Evolutionary conservation across 1,139 yeast genomes (phyloP).

Genomic region (Magnusiomyces magnusii): DNA sequence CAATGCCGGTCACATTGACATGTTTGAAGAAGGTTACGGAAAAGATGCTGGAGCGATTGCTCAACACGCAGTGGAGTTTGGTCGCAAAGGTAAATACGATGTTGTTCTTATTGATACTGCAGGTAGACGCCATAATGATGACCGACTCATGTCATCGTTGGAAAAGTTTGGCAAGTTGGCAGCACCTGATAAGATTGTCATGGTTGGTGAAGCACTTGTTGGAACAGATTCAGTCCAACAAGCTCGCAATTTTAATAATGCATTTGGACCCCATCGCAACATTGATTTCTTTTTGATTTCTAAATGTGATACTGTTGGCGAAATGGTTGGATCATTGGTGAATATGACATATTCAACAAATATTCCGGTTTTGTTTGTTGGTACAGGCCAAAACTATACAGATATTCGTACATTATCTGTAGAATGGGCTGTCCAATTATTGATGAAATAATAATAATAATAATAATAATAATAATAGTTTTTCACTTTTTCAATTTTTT

Average conservation of each 20-base stretch:
- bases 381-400: slow-evolving; percentile 96
- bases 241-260: slow-evolving; percentile 85
- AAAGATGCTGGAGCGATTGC: slow-evolving; percentile 96
- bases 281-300: slow-evolving; percentile 90
- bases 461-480: too few relatives aligned
- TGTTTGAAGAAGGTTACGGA: slow-evolving; percentile 94
- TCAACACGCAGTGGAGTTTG: slow-evolving; percentile 81
- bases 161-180: slow-evolving; percentile 96
- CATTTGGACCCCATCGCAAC: slow-evolving; percentile 77
- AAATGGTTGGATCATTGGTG: slow-evolving; percentile 92
- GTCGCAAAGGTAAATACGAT: slow-evolving; percentile 60
- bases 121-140: slow-evolving; percentile 94
- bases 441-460: slow-evolving; percentile 60
- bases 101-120: slow-evolving; percentile 95
- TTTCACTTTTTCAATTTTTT: too few relatives aligned
- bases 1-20: slow-evolving; percentile 56
- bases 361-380: slow-evolving; percentile 90
- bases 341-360: slow-evolving; percentile 97
- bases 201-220: slow-evolving; percentile 98
- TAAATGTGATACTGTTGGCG: slow-evolving; percentile 97
- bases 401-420: slow-evolving; percentile 91
- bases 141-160: slow-evolving; percentile 89
- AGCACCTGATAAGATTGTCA: slow-evolving; percentile 88
- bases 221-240: slow-evolving; percentile 97
- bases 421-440: slow-evolving; percentile 82